phyloP scores from a whole-genome alignment of 2,329 filamentous ascomycete genomes.

The Blastomyces emzantsi region DNA sequence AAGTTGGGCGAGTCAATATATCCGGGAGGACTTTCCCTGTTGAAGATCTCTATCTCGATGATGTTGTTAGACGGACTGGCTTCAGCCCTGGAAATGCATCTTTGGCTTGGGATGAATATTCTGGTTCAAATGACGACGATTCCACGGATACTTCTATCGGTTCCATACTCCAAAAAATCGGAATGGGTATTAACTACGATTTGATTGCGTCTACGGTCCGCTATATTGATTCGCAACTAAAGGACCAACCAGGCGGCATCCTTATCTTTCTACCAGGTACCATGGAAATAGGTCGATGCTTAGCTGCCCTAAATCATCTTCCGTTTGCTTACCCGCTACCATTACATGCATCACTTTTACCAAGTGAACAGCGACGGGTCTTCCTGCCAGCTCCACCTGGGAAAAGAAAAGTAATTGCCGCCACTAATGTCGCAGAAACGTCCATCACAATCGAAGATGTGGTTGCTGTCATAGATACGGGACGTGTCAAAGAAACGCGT shows the following conservation, averaged over 20 bases:
- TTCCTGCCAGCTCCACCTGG: slow-evolving; percentile 68
- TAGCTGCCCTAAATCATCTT: slow-evolving; percentile 58
- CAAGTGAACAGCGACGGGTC: slow-evolving; percentile 76
- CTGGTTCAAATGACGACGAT: slow-evolving; percentile 37
- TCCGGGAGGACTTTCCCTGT: slow-evolving; percentile 84
- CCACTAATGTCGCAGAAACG: slow-evolving; percentile 95
- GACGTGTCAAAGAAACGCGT: slow-evolving; percentile 91
- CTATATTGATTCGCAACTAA: slow-evolving; percentile 70
- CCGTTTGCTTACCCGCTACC: slow-evolving; percentile 68
- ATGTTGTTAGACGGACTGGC: slow-evolving; percentile 70
- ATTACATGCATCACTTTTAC: slow-evolving; percentile 84
- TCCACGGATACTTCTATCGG: slow-evolving; percentile 44
- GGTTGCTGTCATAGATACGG: slow-evolving; percentile 89
- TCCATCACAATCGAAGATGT: slow-evolving; percentile 98
- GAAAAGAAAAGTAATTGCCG: slow-evolving; percentile 84
- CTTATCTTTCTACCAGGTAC: slow-evolving; percentile 93
- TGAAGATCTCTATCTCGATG: slow-evolving; percentile 80
- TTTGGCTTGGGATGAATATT: slow-evolving; percentile 27
- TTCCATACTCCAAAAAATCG: slow-evolving; percentile 61
- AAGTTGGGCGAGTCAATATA: slow-evolving; percentile 76
- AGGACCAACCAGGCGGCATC: slow-evolving; percentile 69
- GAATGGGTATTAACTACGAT: slow-evolving; percentile 84
- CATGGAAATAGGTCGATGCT: slow-evolving; percentile 77
- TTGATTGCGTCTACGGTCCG: slow-evolving; percentile 71
- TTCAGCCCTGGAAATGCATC: slow-evolving; percentile 45